A percentile compares a stretch with the other conserved stretches of the same genome.
These are phyloP conservation scores for Paraphaeosphaeria minitans DNA, from an alignment of 2,329 filamentous ascomycete genomes.

Conservation along the genomic window DNA sequence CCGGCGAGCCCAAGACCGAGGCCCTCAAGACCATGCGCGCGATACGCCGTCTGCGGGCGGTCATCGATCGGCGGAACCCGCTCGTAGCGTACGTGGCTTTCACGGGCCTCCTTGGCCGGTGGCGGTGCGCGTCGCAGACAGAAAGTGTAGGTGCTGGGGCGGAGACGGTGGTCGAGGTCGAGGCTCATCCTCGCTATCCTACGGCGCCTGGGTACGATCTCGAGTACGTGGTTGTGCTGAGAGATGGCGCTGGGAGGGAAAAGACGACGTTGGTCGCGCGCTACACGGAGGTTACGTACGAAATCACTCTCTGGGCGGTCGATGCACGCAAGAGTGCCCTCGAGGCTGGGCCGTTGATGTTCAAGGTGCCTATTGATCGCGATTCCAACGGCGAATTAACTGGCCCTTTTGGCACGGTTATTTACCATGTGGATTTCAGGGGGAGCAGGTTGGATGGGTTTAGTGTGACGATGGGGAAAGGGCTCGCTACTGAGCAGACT, in stretches of 20 bases:
- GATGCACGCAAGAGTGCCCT: too few species aligned
- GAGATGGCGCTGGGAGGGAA: background rate
- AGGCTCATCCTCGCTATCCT: conserved; percentile 6
- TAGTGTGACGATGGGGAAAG: background rate
- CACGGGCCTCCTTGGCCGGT: conserved; percentile 68
- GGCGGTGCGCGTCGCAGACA: conserved; percentile 46
- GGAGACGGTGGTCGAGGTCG: background rate
- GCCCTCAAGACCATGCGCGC: conserved; percentile 52
- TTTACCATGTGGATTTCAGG: conserved; percentile 1
- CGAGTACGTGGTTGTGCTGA: background rate
- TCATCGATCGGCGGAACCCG: conserved; percentile 49
- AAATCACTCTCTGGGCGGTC: conserved; percentile 4
- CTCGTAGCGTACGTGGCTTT: conserved; percentile 70
- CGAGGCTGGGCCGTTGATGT: background rate
- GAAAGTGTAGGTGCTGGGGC: background rate
- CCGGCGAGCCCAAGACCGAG: conserved; percentile 41
- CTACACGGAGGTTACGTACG: conserved; percentile 6
- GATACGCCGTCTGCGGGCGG: conserved; percentile 47
- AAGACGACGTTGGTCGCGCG: background rate
- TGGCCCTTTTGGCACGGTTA: background rate
- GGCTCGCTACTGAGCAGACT: background rate
- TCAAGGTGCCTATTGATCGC: background rate
- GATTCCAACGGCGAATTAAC: background rate
- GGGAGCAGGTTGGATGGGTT: conserved; percentile 6
- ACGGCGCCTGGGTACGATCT: conserved; percentile 2